Evolutionary conservation across 2,329 filamentous ascomycete genomes (phyloP).

Genomic region (Blastomyces gilchristii): DNA sequence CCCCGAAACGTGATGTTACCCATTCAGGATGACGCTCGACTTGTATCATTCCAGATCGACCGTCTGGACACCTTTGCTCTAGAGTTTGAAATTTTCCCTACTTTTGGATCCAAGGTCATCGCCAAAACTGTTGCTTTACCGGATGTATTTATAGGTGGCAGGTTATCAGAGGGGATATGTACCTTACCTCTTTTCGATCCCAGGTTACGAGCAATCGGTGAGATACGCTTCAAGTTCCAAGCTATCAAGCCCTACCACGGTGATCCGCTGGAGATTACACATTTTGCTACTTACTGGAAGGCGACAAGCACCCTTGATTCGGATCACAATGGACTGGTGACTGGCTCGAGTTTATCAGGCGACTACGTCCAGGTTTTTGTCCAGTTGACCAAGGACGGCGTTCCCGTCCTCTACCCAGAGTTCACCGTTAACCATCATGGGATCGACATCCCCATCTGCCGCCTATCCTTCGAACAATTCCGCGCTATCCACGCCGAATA

Average conservation of each 20-base stretch:
- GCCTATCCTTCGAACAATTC: slow-evolving; percentile 57
- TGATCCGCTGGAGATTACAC: slow-evolving; percentile 86
- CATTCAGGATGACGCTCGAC: slow-evolving; percentile 88
- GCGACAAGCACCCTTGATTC: slow-evolving; percentile 87
- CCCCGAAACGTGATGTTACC: slow-evolving; percentile 92
- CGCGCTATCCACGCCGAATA: slow-evolving; percentile 37
- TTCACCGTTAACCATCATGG: slow-evolving; percentile 70
- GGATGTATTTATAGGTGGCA: slow-evolving; percentile 66
- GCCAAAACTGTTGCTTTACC: slow-evolving; percentile 89
- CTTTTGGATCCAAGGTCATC: slow-evolving; percentile 94
- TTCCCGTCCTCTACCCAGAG: slow-evolving; percentile 76
- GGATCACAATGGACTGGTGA: slow-evolving; percentile 76
- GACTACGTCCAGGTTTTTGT: slow-evolving; percentile 88
- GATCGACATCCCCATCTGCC: slow-evolving; percentile 71
- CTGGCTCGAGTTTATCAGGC: slow-evolving; percentile 89
- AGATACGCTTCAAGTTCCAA: slow-evolving; percentile 88
- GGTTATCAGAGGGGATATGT: slow-evolving; percentile 55
- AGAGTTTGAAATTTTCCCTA: slow-evolving; percentile 95
- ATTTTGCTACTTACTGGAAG: slow-evolving; percentile 99
- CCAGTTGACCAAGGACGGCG: slow-evolving; percentile 76
- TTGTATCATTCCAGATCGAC: slow-evolving; percentile 93
- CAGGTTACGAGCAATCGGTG: slow-evolving; percentile 78
- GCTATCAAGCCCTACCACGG: slow-evolving; percentile 94
- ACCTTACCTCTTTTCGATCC: slow-evolving; percentile 89
- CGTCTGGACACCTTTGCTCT: slow-evolving; percentile 85